Evolutionary conservation across 2,329 filamentous ascomycete genomes (phyloP).

Genomic region (Coccinonectria pachysandricola): DNA sequence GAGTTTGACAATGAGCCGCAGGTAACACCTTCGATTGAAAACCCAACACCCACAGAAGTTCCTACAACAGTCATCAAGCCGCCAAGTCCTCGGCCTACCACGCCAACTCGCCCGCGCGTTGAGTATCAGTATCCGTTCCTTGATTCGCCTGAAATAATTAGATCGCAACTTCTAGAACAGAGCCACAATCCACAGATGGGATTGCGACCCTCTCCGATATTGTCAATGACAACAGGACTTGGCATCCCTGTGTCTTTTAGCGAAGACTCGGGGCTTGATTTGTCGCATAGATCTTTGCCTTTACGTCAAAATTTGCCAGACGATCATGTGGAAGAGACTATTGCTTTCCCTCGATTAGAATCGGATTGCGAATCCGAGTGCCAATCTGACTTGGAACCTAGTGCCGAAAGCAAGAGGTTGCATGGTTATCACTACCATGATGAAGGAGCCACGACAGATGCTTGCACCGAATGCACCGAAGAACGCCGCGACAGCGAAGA

Average conservation of each 20-base stretch:
- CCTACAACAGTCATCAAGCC: slow-evolving; percentile 19
- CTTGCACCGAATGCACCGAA: slow-evolving; percentile 26
- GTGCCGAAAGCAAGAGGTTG: too few relatives aligned
- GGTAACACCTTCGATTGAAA: slow-evolving; percentile 38
- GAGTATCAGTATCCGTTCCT: slow-evolving; percentile 43
- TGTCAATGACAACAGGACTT: too few relatives aligned
- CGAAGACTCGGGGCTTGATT: too few relatives aligned
- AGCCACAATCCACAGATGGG: too few relatives aligned
- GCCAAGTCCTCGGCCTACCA: slow-evolving; percentile 18
- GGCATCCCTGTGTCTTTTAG: too few relatives aligned
- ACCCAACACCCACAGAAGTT: slow-evolving; percentile 16
- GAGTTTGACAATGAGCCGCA: slow-evolving; percentile 68
- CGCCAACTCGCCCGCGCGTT: slow-evolving; percentile 20
- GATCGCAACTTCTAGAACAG: too few relatives aligned
- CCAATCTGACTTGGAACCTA: slow-evolving; percentile 26
- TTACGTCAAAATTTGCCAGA: too few relatives aligned
- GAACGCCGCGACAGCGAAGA: slow-evolving; percentile 20
- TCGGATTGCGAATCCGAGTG: slow-evolving; percentile 29
- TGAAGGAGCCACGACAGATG: slow-evolving; percentile 25
- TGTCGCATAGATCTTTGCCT: too few relatives aligned
- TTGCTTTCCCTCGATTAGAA: slow-evolving; percentile 27
- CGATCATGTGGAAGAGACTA: slow-evolving; percentile 9
- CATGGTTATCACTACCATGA: slow-evolving; percentile 17
- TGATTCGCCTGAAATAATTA: slow-evolving; percentile 31
- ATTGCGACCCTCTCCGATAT: too few relatives aligned